Conservation (phyloP, 306 rosid genomes). For the Astragalus glycyphyllos region DNA sequence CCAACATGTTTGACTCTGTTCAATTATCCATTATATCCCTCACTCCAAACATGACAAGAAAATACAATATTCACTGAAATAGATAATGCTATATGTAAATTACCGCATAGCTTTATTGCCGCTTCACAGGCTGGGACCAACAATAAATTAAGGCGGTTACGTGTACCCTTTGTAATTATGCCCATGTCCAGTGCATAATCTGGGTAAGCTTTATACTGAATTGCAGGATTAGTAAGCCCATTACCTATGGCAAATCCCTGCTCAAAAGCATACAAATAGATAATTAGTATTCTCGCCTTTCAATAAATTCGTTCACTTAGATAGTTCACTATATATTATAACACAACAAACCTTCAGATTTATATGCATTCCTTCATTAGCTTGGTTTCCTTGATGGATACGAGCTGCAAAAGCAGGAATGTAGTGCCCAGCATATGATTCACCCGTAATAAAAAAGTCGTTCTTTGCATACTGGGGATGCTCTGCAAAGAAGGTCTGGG, state of each 20-base stretch:
- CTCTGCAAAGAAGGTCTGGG: slow-evolving; percentile 78
- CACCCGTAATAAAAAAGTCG: slow-evolving; percentile 85
- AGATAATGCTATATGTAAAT: slow-evolving; percentile 29
- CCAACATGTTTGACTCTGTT: not conserved
- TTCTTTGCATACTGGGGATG: slow-evolving; percentile 79
- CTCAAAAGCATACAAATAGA: slow-evolving; percentile 40
- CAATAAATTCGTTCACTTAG: not conserved
- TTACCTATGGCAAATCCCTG: slow-evolving; percentile 95
- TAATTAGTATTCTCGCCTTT: not conserved
- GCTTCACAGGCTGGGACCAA: slow-evolving; percentile 80
- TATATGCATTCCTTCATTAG: slow-evolving; percentile 86
- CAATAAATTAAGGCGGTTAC: slow-evolving; percentile 53
- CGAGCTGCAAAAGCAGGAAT: slow-evolving; percentile 93
- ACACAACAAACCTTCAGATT: slow-evolving; percentile 67
- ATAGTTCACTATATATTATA: slow-evolving; percentile 28
- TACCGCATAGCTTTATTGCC: slow-evolving; percentile 83
- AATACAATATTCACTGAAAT: not conserved
- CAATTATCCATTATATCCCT: slow-evolving; percentile 10
- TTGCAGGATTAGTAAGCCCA: slow-evolving; percentile 90
- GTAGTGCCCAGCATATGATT: slow-evolving; percentile 94
- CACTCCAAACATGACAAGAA: slow-evolving; percentile 1
- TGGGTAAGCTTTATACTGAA: slow-evolving; percentile 87
- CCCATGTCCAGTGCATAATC: slow-evolving; percentile 90
- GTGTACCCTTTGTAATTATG: slow-evolving; percentile 61
- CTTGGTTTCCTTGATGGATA: slow-evolving; percentile 79